phyloP scores from a whole-genome alignment of 2,329 filamentous ascomycete species.

The Pestalotiopsis sp. region DNA sequence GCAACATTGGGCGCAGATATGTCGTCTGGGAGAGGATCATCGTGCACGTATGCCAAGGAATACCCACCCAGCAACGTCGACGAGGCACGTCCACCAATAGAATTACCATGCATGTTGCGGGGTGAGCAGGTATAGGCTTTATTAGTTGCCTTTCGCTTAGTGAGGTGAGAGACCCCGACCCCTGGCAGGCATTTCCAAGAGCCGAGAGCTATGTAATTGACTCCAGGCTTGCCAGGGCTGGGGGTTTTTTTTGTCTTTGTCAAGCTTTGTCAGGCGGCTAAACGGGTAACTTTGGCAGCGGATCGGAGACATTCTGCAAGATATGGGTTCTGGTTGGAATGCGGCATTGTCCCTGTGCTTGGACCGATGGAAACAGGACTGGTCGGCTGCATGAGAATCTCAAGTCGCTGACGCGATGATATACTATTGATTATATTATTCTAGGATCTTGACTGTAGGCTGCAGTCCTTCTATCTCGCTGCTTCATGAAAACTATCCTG shows the following conservation, averaged over 20 bases:
- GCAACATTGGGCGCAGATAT: not conserved
- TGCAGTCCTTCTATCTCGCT: too few species aligned
- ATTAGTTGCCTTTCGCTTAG: not conserved
- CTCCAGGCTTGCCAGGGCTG: not conserved
- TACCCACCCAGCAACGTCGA: not conserved
- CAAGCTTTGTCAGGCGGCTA: not conserved
- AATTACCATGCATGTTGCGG: not conserved
- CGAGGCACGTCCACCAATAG: conserved; percentile 1
- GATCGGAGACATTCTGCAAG: not conserved
- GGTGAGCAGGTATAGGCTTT: not conserved
- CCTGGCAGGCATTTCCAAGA: not conserved
- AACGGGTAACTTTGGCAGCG: not conserved
- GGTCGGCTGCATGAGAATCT: too few species aligned
- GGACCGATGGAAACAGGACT: not conserved
- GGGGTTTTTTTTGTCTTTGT: not conserved
- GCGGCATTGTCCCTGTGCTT: not conserved
- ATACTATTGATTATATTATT: too few species aligned
- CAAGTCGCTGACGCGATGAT: too few species aligned
- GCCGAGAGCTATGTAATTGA: not conserved
- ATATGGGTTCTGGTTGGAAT: not conserved
- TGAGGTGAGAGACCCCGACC: not conserved
- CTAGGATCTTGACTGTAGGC: too few species aligned
- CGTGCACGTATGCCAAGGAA: conserved; percentile 7
- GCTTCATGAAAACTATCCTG: too few species aligned
- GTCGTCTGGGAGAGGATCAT: not conserved